These are phyloP conservation scores for Nigrograna mackinnonii DNA, from an alignment of 2,329 filamentous ascomycete genomes.

Conservation along the genomic window DNA sequence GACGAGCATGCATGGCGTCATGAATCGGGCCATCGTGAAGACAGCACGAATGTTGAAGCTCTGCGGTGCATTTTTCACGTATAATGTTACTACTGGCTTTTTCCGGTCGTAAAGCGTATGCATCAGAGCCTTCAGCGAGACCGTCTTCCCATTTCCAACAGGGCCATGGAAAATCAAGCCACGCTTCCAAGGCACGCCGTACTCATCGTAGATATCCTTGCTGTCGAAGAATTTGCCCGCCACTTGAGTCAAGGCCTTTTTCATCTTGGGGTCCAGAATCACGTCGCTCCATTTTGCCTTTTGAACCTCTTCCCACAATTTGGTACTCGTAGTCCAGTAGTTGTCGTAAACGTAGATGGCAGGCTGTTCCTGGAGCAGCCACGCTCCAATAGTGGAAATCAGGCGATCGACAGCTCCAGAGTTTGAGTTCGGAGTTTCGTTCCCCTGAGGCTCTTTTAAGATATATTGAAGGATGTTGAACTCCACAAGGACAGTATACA, in stretches of 20 bases:
- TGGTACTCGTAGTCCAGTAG: slow-evolving; percentile 44
- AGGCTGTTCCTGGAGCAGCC: slow-evolving; percentile 39
- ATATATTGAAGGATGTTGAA: slow-evolving; percentile 41
- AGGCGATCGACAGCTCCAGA: slow-evolving; percentile 41
- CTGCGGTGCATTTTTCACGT: slow-evolving; percentile 28
- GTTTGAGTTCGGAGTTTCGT: slow-evolving; percentile 37
- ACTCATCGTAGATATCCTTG: slow-evolving; percentile 45
- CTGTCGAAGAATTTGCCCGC: slow-evolving; percentile 44
- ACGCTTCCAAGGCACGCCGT: slow-evolving; percentile 53
- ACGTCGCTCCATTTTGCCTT: slow-evolving; percentile 51
- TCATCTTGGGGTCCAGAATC: slow-evolving; percentile 50
- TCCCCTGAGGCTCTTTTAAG: slow-evolving; percentile 38
- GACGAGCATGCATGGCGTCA: slow-evolving; percentile 45
- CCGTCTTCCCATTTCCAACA: slow-evolving; percentile 46
- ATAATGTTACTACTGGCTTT: slow-evolving; percentile 28
- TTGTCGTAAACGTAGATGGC: slow-evolving; percentile 50
- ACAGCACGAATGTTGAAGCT: slow-evolving; percentile 33
- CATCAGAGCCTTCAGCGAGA: slow-evolving; percentile 50
- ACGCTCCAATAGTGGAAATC: slow-evolving; percentile 42
- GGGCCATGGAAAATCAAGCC: slow-evolving; percentile 32
- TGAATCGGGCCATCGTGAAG: slow-evolving; percentile 39
- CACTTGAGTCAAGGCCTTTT: slow-evolving; percentile 45
- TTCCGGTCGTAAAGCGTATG: slow-evolving; percentile 44
- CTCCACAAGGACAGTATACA: slow-evolving; percentile 38
- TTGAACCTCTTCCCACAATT: slow-evolving; percentile 44